These are phyloP conservation scores for Solanum gandarillasii DNA, from an alignment of 257 asterid species.

Conservation along the genomic window DNA sequence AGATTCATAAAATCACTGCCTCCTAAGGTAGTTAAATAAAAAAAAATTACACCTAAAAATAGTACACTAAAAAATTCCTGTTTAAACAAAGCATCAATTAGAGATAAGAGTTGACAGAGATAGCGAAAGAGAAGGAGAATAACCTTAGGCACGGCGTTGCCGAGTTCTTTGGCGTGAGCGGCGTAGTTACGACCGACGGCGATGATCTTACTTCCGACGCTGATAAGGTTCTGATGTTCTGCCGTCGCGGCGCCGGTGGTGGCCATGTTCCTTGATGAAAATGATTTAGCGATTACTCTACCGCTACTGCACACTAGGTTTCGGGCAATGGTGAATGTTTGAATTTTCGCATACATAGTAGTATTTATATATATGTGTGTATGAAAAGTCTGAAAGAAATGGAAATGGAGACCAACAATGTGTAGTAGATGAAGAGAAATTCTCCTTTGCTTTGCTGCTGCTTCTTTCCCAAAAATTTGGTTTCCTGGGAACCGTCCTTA, in stretches of 20 bases:
- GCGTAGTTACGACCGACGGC: conserved; percentile 98
- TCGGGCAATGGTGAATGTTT: neutral
- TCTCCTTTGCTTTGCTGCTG: neutral
- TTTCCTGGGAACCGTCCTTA: neutral
- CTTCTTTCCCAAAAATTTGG: neutral
- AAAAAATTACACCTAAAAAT: neutral
- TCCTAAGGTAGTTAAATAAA: neutral
- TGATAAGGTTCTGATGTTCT: conserved; percentile 46
- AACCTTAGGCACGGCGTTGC: conserved; percentile 87
- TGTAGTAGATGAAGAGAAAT: neutral
- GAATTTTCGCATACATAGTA: neutral
- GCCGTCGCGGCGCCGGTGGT: conserved; percentile 35
- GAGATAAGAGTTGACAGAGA: neutral
- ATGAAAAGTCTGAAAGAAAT: neutral
- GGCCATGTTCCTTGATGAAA: conserved; percentile 35
- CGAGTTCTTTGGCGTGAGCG: conserved; percentile 93
- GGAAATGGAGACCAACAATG: neutral
- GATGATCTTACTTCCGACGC: conserved; percentile 73
- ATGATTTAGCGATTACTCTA: neutral
- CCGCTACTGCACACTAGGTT: neutral
- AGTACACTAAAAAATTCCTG: neutral
- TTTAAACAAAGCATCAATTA: neutral
- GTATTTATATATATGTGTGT: neutral
- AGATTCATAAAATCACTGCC: conserved; percentile 37
- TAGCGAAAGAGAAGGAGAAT: neutral